Evolutionary conservation across 2,329 filamentous ascomycete genomes (phyloP).

Genomic region (Trichoderma sp.): DNA sequence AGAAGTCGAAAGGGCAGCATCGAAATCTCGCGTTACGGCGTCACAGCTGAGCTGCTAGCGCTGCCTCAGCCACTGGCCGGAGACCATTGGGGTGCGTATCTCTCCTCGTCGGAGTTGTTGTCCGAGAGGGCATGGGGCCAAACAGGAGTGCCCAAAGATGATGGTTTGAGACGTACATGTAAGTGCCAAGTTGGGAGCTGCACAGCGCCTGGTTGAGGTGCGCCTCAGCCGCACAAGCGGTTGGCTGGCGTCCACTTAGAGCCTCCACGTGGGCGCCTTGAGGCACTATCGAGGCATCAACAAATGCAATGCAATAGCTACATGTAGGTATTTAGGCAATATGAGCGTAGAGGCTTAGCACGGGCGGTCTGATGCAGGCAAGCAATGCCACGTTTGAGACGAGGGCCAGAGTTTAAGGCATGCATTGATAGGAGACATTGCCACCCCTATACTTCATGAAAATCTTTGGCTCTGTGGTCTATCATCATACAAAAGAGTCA

Average conservation of each 20-base stretch:
- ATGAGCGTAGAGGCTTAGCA: too few species aligned
- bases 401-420: too few species aligned
- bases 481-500: too few species aligned
- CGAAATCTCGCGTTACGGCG: conserved; percentile 24
- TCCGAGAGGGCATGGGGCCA: neutral
- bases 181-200: too few species aligned
- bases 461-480: too few species aligned
- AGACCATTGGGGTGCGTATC: neutral
- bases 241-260: conserved; percentile 10
- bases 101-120: neutral
- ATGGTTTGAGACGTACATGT: too few species aligned
- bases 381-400: too few species aligned
- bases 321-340: too few species aligned
- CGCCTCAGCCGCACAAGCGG: conserved; percentile 17
- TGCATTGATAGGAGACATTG: too few species aligned
- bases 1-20: neutral
- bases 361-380: too few species aligned
- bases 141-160: neutral
- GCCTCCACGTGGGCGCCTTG: conserved; percentile 16
- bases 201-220: neutral
- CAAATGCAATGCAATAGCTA: too few species aligned
- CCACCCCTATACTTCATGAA: too few species aligned
- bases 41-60: conserved; percentile 18
- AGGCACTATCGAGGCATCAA: neutral
- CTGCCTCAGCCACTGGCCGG: conserved; percentile 18